Conservation (phyloP, 2,329 filamentous ascomycete genomes). For the Scedosporium apiospermum region DNA sequence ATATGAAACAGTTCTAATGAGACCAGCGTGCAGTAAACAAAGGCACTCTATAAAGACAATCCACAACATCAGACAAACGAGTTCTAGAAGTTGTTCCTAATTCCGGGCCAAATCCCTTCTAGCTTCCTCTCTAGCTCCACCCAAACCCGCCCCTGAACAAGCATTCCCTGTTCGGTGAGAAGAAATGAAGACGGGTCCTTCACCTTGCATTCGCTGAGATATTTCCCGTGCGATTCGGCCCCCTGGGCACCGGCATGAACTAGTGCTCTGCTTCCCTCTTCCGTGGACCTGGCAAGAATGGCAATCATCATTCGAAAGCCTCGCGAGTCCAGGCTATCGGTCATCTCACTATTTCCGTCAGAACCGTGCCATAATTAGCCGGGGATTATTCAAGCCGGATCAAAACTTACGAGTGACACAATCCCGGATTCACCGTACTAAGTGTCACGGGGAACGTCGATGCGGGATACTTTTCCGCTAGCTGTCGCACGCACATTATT, state of each 20-base stretch:
- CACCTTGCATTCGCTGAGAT: constrained; percentile 22
- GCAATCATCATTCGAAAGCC: constrained; percentile 10
- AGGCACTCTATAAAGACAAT: too few relatives aligned
- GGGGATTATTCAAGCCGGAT: too few relatives aligned
- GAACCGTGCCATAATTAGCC: too few relatives aligned
- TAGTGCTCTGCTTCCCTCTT: constrained; percentile 30
- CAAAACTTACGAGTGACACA: constrained; percentile 25
- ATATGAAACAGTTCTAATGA: too few relatives aligned
- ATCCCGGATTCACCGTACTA: constrained; percentile 31
- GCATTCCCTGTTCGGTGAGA: not conserved
- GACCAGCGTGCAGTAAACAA: too few relatives aligned
- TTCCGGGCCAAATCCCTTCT: too few relatives aligned
- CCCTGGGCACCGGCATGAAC: constrained; percentile 20
- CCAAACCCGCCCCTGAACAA: too few relatives aligned
- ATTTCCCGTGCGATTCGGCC: constrained; percentile 22
- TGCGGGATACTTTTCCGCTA: constrained; percentile 10
- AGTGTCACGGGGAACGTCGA: constrained; percentile 13
- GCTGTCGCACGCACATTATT: too few relatives aligned
- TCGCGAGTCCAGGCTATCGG: not conserved
- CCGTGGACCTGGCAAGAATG: constrained; percentile 30
- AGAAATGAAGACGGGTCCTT: constrained; percentile 9
- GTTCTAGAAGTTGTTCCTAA: too few relatives aligned
- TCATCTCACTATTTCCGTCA: too few relatives aligned
- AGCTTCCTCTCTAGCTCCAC: too few relatives aligned
- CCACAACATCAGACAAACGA: too few relatives aligned